A percentile compares a stretch with the other conserved stretches of the same genome.
These are phyloP conservation scores for Kockovaella imperatae DNA, from an alignment of 768 basidiomycete genomes.

Conservation along the genomic window DNA sequence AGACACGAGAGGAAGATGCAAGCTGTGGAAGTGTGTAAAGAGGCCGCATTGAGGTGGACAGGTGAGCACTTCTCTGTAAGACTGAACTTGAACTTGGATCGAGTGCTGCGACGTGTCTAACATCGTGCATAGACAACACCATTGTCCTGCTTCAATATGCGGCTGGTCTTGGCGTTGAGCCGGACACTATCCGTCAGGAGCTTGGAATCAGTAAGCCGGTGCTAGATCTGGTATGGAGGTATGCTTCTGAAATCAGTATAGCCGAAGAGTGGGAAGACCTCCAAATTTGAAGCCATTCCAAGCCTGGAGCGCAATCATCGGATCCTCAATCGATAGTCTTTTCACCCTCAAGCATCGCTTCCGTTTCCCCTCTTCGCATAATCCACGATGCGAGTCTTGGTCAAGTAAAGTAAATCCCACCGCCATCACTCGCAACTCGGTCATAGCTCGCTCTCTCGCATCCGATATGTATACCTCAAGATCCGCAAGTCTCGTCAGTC, in stretches of 20 bases:
- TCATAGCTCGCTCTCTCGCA: too few species aligned
- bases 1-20: conserved; percentile 69
- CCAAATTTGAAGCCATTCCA: too few species aligned
- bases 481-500: too few species aligned
- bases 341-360: too few species aligned
- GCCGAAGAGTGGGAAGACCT: conserved; percentile 29
- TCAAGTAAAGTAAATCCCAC: too few species aligned
- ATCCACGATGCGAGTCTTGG: too few species aligned
- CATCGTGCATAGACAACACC: conserved; percentile 19
- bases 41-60: conserved; percentile 80
- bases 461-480: too few species aligned
- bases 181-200: conserved; percentile 6
- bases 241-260: conserved; percentile 2
- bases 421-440: too few species aligned
- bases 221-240: too few species aligned
- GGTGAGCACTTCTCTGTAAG: conserved; percentile 54
- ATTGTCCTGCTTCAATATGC: conserved; percentile 19
- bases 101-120: neutral
- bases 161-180: conserved; percentile 8
- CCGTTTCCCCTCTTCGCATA: too few species aligned
- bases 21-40: conserved; percentile 66
- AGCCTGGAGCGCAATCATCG: too few species aligned
- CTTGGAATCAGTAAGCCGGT: conserved; percentile 31
- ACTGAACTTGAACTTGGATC: neutral
- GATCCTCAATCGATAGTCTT: too few species aligned